Conservation (phyloP, 2,329 filamentous ascomycete genomes). For the Aspergillus japonicus region DNA sequence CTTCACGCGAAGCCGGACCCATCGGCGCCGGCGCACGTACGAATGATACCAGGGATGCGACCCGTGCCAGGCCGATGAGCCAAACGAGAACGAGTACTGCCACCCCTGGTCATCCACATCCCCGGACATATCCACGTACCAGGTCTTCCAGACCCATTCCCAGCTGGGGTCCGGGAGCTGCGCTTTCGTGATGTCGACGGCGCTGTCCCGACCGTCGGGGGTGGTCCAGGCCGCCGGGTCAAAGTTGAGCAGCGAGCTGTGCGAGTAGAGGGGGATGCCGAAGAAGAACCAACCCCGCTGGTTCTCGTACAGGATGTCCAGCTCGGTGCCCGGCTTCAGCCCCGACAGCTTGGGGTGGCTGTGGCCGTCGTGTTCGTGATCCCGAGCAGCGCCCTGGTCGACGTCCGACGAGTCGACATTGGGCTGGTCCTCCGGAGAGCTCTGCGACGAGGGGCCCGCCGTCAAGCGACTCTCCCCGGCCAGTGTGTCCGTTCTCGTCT, state of each 20-base stretch:
- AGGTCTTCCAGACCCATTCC: slow-evolving; percentile 78
- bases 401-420: slow-evolving; percentile 20
- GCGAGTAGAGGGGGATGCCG: slow-evolving; percentile 85
- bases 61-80: slow-evolving; percentile 79
- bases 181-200: slow-evolving; percentile 75
- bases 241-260: slow-evolving; percentile 76
- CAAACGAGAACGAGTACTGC: slow-evolving; percentile 93
- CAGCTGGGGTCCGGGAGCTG: slow-evolving; percentile 93
- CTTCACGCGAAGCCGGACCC: slow-evolving; percentile 78
- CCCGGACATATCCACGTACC: slow-evolving; percentile 75
- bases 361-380: neutral
- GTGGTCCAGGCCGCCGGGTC: slow-evolving; percentile 90
- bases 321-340: slow-evolving; percentile 45
- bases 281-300: slow-evolving; percentile 88
- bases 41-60: slow-evolving; percentile 89
- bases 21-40: slow-evolving; percentile 85
- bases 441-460: neutral
- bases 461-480: slow-evolving; percentile 10
- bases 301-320: slow-evolving; percentile 94
- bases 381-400: neutral
- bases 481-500: slow-evolving; percentile 13
- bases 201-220: slow-evolving; percentile 53
- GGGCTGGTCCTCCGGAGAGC: neutral
- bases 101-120: slow-evolving; percentile 87
- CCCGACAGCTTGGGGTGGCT: slow-evolving; percentile 18